Base-by-base conservation (phyloP, 768 basidiomycete genomes). In the Pluteus cervinus region DNA sequence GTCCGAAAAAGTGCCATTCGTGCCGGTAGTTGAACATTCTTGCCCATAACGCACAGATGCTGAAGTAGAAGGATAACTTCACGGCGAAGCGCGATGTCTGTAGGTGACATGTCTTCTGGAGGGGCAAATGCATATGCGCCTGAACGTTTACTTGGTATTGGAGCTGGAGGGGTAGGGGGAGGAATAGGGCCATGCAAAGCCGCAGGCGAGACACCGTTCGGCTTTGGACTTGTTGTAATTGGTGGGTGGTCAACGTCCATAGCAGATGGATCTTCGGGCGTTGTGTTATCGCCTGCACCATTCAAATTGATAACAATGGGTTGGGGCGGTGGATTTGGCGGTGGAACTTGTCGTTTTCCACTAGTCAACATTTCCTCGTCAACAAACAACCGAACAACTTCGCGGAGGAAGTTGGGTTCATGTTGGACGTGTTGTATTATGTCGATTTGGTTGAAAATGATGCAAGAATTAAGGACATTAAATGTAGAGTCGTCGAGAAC, bases 371-470 rank as follows among this genome's bases (percentile, higher is more conserved):
- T 70, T 40, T 80, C 79, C 42, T 83, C 81, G 46, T 82, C 78
- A 35, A 85, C 77, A 56, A 88, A 87, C 26, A 86, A 58, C 29
- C 67, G 62, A 24, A 94, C 85, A 10, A 97, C 73, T 33, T 91
- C 84, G 23, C 71, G 69, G 24, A 97, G 66, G 55, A 97, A 86
- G 8, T 61, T 54, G 2, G 72, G 73, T 49, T 96, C 87, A 40
- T 71, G 74, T 54, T 91, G 86, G 23, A 98, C 75, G 53, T 94
- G 81, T 33, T 72, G 78, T 52, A 99, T 92, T 53, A 99, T 97
- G 61, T 99, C 96, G 51, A 94, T 91, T 58, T 99, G 94, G 63
- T 98, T 96, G 75, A 93, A 98, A 55, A 97, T 90, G 58, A 99
- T 91, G 62, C 88, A 88, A 2, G 90, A 92, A 61, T 92, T 97